phyloP scores from a whole-genome alignment of 176 grass and related monocot species.

The Cenchrus fungigraminus region DNA sequence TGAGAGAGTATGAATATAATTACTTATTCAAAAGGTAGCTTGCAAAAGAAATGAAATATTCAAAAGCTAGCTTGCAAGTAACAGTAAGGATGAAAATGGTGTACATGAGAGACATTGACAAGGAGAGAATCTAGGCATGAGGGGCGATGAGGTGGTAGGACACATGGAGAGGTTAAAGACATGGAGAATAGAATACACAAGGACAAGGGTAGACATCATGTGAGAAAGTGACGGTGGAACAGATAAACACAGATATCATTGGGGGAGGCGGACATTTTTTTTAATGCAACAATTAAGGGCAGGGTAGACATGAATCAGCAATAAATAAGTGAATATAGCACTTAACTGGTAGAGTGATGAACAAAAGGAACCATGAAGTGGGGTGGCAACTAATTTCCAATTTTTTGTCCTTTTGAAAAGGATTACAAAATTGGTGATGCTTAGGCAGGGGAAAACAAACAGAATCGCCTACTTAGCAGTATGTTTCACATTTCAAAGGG shows the following conservation, averaged over 20 bases:
- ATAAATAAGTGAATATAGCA: constrained; percentile 37
- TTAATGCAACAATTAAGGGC: constrained; percentile 44
- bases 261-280: constrained; percentile 45
- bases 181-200: constrained; percentile 45
- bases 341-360: constrained; percentile 16
- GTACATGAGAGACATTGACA: constrained; percentile 16
- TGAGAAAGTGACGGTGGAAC: constrained; percentile 57
- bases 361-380: constrained; percentile 25
- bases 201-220: constrained; percentile 50
- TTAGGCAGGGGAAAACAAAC: constrained; percentile 11
- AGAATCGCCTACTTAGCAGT: neutral
- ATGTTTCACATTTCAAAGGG: constrained; percentile 27
- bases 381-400: constrained; percentile 1
- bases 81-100: constrained; percentile 32
- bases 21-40: constrained; percentile 38
- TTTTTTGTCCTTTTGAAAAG: neutral
- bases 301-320: constrained; percentile 29
- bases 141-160: constrained; percentile 44
- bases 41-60: constrained; percentile 42
- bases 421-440: neutral
- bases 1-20: constrained; percentile 17
- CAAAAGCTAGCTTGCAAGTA: constrained; percentile 35
- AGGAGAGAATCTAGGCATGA: constrained; percentile 61
- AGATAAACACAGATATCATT: constrained; percentile 39
- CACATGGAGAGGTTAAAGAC: constrained; percentile 54